phyloP scores from a whole-genome alignment of 2,329 filamentous ascomycete species.

The Penicillium sp. region DNA sequence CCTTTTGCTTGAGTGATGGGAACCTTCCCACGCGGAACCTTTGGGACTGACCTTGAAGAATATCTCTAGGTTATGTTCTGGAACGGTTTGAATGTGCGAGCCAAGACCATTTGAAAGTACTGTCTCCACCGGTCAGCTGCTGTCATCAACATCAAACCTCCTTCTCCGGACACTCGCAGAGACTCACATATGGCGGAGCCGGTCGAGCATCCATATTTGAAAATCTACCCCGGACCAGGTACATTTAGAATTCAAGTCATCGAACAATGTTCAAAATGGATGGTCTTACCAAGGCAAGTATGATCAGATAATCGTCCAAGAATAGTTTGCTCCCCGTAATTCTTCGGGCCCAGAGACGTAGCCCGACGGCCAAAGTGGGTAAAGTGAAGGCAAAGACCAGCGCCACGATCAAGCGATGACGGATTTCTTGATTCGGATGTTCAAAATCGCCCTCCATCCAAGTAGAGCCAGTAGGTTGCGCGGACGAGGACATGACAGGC shows the following conservation, averaged over 20 bases:
- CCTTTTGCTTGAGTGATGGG: too few species aligned
- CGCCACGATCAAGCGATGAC: slow-evolving; percentile 19
- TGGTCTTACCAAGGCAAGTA: slow-evolving; percentile 22
- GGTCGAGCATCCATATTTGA: slow-evolving; percentile 28
- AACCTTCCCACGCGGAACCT: too few species aligned
- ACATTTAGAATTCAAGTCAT: neutral
- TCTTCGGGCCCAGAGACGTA: slow-evolving; percentile 23
- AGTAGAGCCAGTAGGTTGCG: slow-evolving; percentile 8
- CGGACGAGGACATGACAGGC: slow-evolving; percentile 17
- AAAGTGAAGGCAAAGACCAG: slow-evolving; percentile 23
- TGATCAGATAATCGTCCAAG: slow-evolving; percentile 27
- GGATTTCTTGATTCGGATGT: slow-evolving; percentile 21
- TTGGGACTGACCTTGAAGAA: slow-evolving; percentile 20
- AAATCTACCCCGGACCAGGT: slow-evolving; percentile 10
- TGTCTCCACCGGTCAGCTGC: slow-evolving; percentile 3
- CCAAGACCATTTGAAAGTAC: slow-evolving; percentile 26
- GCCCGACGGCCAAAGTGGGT: slow-evolving; percentile 21
- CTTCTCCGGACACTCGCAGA: neutral
- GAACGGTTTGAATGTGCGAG: slow-evolving; percentile 24
- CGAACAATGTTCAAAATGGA: neutral
- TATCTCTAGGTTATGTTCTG: slow-evolving; percentile 16
- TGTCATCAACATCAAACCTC: neutral
- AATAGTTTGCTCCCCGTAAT: slow-evolving; percentile 22
- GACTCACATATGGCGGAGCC: slow-evolving; percentile 23
- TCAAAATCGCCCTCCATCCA: slow-evolving; percentile 21